Base-by-base conservation (phyloP, 2,329 filamentous ascomycete species). In the Verticillium nubilum region DNA sequence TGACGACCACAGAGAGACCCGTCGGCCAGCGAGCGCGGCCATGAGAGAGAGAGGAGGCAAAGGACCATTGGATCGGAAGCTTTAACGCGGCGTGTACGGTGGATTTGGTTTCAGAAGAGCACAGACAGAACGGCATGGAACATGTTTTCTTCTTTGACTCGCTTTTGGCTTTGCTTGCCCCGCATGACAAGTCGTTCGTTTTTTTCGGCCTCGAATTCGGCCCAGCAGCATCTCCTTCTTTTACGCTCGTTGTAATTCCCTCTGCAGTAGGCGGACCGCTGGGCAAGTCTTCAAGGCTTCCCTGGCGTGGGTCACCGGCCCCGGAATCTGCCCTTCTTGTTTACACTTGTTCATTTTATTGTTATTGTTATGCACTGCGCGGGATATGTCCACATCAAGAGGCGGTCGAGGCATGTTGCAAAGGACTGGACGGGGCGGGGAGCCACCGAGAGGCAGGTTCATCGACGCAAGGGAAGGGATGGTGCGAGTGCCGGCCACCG, bases 211-310 rank as follows among this genome's bases (percentile, higher is more conserved):
- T 58, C 55, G 56, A 62, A 72, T 70, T 70, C 75, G 70, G 42
- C 19, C 19, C 42, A 10, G 42, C 42, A 50, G 42, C 42, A 50
- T 50, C 42, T 50, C 69, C 66, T 67, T 79, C 78, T 74, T 77
- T 69, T 80, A 81, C 79, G 70, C 73, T 80, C 78, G 76, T 83
- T 81, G 76, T 80, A 80, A 79, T 80, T 50, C 42, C 42, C 72
- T 69, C 69, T 68, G 66, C 64, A 69, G 70, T 68, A 67, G 71
- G 67, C 69, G 69, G 69, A 65, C 42, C 42, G 72, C 69, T 76
- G 71, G 74, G 67, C 69, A 70, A 68, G 69, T 67, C 68, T 67
- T 65, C 60, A 64, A 68, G 64, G 71, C 68, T 67, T 65, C 67
- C 63, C 52, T 61, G 61, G 67, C 66, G 69, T n/a, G 64, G 60